Base-by-base conservation (phyloP, 768 basidiomycete genomes). In the Tulasnella sp. region DNA sequence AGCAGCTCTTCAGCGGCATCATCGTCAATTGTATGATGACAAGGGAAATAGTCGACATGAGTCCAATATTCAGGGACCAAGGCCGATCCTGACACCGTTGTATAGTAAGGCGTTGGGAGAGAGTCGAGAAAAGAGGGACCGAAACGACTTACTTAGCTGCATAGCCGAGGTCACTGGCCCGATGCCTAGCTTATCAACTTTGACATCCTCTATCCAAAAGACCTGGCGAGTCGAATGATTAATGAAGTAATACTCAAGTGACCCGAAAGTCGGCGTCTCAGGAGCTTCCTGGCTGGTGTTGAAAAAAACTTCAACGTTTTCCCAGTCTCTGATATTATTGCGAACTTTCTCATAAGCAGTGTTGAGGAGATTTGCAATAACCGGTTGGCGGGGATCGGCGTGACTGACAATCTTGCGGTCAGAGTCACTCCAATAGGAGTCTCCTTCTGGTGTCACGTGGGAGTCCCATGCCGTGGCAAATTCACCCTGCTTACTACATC, bases 1-100 rank as follows among this genome's bases (percentile, higher is more conserved):
- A 28, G 2, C 11, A 80, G 18, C 12, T 73, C 79, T 14, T 80
- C 79, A 16, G 14, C 22, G 1, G 72, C 44, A 0, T 48, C 69
- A 8, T 12, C 22, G 4, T 31, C n/a, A 4, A 74, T n/a, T 18
- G 72, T 11, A 9, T 22, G 28, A 76, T 80, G 80, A 22, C 44
- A 31, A 5, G 80, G 80, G 42, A 80, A 80, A 37, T 80, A 77
- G 16, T 80, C 80, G 6, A 76, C 22, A 28, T 80, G 80, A 3
- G 40, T 76, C 80, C 80, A 80, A 75, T 80, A 80, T 24, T 80
- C 80, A 0, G 75, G 80, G 9, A 34, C 18, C 18, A 80, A 75
- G 4, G 34, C 34, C 6, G 74, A 80, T 42, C 64, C 80, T 80
- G 75, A n/a, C 22, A 28, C n/a, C 28, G n/a, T 46, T 18, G 41